These are phyloP conservation scores for Euphorbia schlechtendalii DNA, from an alignment of 441 rosid species.

Conservation along the genomic window DNA sequence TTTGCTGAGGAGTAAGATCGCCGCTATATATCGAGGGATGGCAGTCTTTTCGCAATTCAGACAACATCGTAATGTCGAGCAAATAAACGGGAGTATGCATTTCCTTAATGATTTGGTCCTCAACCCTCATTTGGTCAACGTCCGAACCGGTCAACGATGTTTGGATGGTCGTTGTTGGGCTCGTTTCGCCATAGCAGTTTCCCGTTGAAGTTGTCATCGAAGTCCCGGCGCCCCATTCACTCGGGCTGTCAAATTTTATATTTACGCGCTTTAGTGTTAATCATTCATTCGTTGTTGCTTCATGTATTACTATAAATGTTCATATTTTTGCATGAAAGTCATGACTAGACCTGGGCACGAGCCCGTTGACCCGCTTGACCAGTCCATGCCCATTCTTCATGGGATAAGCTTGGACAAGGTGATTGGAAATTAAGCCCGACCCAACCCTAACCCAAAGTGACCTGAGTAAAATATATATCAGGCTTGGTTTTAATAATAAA, in stretches of 20 bases:
- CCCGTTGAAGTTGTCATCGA: slow-evolving; percentile 30
- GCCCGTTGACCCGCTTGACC: no score
- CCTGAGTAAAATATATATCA: no score
- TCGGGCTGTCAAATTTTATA: slow-evolving; percentile 42
- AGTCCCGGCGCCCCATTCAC: slow-evolving; percentile 53
- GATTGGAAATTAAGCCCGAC: no score
- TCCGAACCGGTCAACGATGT: slow-evolving; percentile 45
- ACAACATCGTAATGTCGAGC: slow-evolving; percentile 79
- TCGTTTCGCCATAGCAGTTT: slow-evolving; percentile 74
- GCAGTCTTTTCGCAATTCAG: slow-evolving; percentile 70
- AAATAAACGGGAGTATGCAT: slow-evolving; percentile 52
- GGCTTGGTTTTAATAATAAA: no score
- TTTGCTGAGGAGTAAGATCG: slow-evolving; percentile 53
- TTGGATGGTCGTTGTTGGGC: slow-evolving; percentile 39
- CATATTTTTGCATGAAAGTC: no score
- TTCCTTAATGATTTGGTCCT: slow-evolving; percentile 46
- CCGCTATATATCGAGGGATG: slow-evolving; percentile 92
- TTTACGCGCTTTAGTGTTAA: neutral
- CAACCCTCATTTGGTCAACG: slow-evolving; percentile 63
- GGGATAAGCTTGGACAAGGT: no score
- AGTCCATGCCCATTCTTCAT: no score
- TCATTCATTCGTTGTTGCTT: neutral
- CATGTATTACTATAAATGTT: neutral
- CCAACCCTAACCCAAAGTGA: no score
- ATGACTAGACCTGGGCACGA: no score